Percentiles rank a stretch among this genome's conserved stretches.
Conservation (phyloP, 2,329 filamentous ascomycete genomes). For the Pestalotiopsis sp. region DNA sequence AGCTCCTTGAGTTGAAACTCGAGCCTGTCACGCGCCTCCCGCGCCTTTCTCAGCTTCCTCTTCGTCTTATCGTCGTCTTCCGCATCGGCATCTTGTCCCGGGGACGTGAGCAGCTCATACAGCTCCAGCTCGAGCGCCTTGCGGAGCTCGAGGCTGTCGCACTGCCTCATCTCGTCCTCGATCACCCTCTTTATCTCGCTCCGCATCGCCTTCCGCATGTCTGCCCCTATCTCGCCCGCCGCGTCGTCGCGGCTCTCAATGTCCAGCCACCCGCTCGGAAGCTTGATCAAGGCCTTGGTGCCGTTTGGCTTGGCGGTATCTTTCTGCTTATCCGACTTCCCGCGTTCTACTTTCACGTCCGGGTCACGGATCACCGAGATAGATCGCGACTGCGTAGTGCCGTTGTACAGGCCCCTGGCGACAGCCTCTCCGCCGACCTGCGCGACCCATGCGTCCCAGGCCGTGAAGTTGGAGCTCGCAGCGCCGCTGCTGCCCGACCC, state of each 20-base stretch:
- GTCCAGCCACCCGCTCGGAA: background rate
- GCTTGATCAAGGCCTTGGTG: background rate
- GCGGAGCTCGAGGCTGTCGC: background rate
- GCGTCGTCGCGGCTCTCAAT: background rate
- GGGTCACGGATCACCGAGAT: background rate
- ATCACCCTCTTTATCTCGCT: background rate
- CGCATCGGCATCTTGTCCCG: background rate
- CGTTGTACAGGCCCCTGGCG: background rate
- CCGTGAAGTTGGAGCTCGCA: background rate
- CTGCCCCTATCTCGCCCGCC: background rate
- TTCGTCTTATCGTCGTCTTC: background rate
- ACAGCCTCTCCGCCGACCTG: background rate
- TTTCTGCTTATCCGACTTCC: background rate
- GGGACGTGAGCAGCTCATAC: background rate
- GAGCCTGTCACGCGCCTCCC: background rate
- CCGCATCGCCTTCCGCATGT: background rate
- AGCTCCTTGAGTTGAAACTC: background rate
- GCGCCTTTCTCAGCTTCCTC: background rate
- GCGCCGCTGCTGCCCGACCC: background rate
- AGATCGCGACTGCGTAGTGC: background rate
- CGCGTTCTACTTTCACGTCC: background rate
- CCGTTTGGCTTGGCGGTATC: background rate
- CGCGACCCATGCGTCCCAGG: background rate
- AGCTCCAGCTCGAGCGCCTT: background rate
- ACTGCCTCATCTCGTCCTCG: slow-evolving; percentile 2